Evolutionary conservation across 345 rosid genomes (phyloP), one percentile per base, ranked within the genome.

Genomic region (Eutrema japonicum): DNA sequence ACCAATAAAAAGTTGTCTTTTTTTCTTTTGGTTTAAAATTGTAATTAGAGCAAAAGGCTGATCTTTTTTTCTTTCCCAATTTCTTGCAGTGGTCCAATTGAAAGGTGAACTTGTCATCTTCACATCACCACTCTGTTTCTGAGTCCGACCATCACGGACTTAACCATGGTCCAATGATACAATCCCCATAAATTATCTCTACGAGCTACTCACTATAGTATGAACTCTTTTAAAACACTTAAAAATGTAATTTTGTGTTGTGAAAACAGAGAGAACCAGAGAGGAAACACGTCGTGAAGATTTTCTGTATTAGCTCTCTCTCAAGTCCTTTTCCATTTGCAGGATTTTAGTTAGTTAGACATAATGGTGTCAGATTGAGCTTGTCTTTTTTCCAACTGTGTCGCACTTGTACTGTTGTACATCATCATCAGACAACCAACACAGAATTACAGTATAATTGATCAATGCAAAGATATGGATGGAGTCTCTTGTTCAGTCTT

Each of bases 141-240:
- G 72, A 74, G 61, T 66, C 78, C 72, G 73, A 74, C 78, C 78
- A 74, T 58, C 73, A 74, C 78, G 78, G 72, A 66, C 61, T 48
- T 74, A 49, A 32, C 50, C 66, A 66, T 67, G 78, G 73, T 50
- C 73, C 78, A 57, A 45, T 41, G 52, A 66, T n/a, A 66, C 60
- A 4, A 43, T 59, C 54, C 41, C 53, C 67, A 43, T 49, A 18
- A 32, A 67, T 67, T 41, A 50, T 58, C 73, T 50, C 47, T 50
- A 74, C 72, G 53, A 66, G 37, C 53, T 66, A 57, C 14, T 27
- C 56, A 13, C 3, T 60, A 22, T 22, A 6, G 11, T 14, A 37
- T 27, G 6, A 30, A 30, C 10, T 10, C 22, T 27, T 38, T 10
- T 3, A 12, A 69, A 53, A 43, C 27, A 45, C 70, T 65, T 56